Conservation (phyloP, 495 filamentous ascomycete species). For the Entonaema liquescens region DNA sequence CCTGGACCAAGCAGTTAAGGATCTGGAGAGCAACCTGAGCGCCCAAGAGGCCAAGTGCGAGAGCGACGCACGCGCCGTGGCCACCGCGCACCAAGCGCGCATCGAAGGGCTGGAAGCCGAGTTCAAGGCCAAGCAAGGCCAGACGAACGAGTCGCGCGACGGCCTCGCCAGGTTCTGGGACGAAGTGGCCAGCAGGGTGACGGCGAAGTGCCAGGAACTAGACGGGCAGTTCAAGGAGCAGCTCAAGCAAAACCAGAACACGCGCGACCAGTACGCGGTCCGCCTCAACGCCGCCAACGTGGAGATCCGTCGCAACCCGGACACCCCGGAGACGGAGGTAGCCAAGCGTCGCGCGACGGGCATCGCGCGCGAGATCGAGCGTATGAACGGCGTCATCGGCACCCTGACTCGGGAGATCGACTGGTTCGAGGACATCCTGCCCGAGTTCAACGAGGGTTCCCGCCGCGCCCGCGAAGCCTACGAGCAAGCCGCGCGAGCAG, state of each 20-base stretch:
- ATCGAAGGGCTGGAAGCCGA: neutral
- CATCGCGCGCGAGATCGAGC: conserved; percentile 17
- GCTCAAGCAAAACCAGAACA: neutral
- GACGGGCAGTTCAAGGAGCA: neutral
- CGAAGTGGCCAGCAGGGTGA: too few relatives aligned
- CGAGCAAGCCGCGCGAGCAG: too few relatives aligned
- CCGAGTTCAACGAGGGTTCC: neutral
- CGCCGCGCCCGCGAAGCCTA: neutral
- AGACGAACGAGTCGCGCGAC: neutral
- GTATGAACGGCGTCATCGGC: conserved; percentile 14
- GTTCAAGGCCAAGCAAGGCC: neutral
- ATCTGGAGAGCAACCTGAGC: neutral
- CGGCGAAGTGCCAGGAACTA: too few relatives aligned
- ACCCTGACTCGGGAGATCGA: neutral
- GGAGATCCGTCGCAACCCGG: conserved; percentile 5
- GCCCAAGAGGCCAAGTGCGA: neutral
- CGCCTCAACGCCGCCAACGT: conserved; percentile 1
- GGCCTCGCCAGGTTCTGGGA: neutral
- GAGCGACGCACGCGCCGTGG: neutral
- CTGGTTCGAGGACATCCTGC: conserved; percentile 7
- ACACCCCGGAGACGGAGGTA: neutral
- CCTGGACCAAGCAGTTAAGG: neutral
- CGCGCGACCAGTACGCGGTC: conserved; percentile 1
- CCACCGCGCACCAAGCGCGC: neutral
- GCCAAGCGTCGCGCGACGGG: neutral